These are phyloP conservation scores for Ormosia semicastrata DNA, from an alignment of 306 rosid species.

Conservation along the genomic window DNA sequence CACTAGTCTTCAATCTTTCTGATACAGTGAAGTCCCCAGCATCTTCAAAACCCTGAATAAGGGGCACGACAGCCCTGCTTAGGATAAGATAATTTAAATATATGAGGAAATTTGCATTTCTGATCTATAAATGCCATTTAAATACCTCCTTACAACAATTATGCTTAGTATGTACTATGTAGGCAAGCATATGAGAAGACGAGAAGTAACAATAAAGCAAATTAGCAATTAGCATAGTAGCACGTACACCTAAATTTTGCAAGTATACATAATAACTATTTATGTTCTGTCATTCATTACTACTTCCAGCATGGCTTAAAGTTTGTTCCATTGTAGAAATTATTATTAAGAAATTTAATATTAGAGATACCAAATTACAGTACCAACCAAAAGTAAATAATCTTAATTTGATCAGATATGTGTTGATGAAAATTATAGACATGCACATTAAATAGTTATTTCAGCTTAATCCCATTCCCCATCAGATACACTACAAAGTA, in stretches of 20 bases:
- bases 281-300: not conserved
- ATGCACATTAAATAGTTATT: not conserved
- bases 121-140: slow-evolving; percentile 16
- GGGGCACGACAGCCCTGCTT: slow-evolving; percentile 99
- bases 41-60: slow-evolving; percentile 99
- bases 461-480: slow-evolving; percentile 2
- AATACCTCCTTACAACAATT: slow-evolving; percentile 13
- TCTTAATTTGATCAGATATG: not conserved
- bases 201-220: slow-evolving; percentile 6
- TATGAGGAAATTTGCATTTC: slow-evolving; percentile 44
- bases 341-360: not conserved
- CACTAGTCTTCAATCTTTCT: slow-evolving; percentile 93
- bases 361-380: slow-evolving; percentile 7
- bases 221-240: slow-evolving; percentile 3
- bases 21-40: slow-evolving; percentile 90
- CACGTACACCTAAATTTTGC: not conserved
- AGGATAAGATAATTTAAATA: slow-evolving; percentile 42
- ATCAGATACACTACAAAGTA: not conserved
- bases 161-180: not conserved
- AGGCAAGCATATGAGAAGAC: not conserved
- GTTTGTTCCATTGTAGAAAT: not conserved
- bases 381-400: not conserved
- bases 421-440: not conserved
- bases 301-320: not conserved
- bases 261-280: not conserved